These are phyloP conservation scores for Flueggea neowawraea DNA, from an alignment of 441 rosid species.

Conservation along the genomic window DNA sequence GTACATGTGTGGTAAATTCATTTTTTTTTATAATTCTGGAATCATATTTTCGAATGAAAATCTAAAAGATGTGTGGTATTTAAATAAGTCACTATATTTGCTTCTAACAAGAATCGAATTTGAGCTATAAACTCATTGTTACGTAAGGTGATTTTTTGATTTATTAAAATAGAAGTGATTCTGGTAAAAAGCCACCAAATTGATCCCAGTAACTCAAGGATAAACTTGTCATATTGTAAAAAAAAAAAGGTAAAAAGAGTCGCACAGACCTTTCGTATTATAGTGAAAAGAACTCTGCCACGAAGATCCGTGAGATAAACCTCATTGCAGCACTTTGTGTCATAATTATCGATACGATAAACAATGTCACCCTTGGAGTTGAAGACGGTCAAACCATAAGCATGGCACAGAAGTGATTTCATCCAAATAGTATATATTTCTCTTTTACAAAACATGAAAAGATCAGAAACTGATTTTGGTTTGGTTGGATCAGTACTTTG, in stretches of 20 bases:
- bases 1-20: too few species aligned
- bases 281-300: slow-evolving; percentile 39
- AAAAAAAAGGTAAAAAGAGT: too few species aligned
- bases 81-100: too few species aligned
- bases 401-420: slow-evolving; percentile 39
- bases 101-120: too few species aligned
- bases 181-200: neutral
- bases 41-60: too few species aligned
- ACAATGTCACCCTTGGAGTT: slow-evolving; percentile 32
- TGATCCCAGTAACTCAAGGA: neutral
- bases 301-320: slow-evolving; percentile 39
- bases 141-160: too few species aligned
- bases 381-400: slow-evolving; percentile 42
- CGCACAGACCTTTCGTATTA: slow-evolving; percentile 23
- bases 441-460: slow-evolving; percentile 19
- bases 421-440: slow-evolving; percentile 45
- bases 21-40: too few species aligned
- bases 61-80: too few species aligned
- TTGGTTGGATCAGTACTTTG: neutral
- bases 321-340: slow-evolving; percentile 29
- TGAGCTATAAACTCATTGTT: too few species aligned
- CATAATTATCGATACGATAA: slow-evolving; percentile 43
- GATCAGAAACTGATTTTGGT: neutral
- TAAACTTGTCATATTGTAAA: neutral
- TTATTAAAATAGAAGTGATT: too few species aligned